A percentile compares a stretch with the other conserved stretches of the same genome.
These are phyloP conservation scores for Arthrobotrys iridis DNA, from an alignment of 2,329 filamentous ascomycete genomes.

Conservation along the genomic window DNA sequence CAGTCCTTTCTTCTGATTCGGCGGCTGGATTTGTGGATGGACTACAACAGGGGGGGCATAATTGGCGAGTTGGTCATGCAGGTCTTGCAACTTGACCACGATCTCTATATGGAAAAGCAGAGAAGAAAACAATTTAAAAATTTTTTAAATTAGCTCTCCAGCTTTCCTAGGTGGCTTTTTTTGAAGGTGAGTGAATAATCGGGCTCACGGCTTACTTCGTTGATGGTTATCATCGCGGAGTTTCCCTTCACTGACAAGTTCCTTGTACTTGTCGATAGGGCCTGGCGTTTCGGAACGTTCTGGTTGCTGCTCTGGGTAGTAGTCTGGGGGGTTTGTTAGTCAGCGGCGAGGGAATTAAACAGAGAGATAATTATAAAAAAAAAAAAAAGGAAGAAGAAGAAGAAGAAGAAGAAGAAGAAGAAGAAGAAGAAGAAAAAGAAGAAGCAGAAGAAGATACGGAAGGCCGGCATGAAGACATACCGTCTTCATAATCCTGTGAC, in stretches of 20 bases:
- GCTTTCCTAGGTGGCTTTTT: not conserved
- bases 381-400: no score
- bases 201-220: conserved; percentile 72
- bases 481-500: conserved; percentile 37
- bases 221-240: conserved; percentile 91
- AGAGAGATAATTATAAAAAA: no score
- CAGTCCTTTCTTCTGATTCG: conserved; percentile 17
- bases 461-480: conserved; percentile 1
- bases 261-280: conserved; percentile 88
- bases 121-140: conserved; percentile 42
- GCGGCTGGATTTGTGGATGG: conserved; percentile 79
- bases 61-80: conserved; percentile 80
- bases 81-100: conserved; percentile 85
- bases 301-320: conserved; percentile 37
- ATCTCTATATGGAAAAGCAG: conserved; percentile 69
- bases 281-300: conserved; percentile 63
- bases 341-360: not conserved
- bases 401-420: no score
- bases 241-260: conserved; percentile 76
- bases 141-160: not conserved
- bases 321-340: conserved; percentile 12
- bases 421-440: no score
- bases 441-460: not conserved
- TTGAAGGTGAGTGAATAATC: not conserved
- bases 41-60: conserved; percentile 80